Base-by-base conservation (phyloP, 495 filamentous ascomycete species). In the Hypoxylon cercidicola region DNA sequence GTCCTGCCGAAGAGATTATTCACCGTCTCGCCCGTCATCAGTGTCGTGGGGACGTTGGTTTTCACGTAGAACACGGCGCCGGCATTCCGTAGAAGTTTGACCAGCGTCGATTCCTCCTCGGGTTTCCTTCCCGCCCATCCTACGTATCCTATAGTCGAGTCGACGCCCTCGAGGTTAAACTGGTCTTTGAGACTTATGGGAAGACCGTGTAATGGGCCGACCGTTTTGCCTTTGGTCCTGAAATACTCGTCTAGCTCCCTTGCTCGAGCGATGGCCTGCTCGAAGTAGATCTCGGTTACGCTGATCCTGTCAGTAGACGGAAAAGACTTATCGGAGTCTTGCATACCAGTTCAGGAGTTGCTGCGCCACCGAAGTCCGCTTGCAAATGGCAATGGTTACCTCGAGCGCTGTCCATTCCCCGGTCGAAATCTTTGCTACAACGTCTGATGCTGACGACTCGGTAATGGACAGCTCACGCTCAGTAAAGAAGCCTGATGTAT, bases 1-100 rank as follows among this genome's bases (percentile, higher is more conserved):
- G 82, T 85, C 4, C 85, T 79, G 4, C 87, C 86, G 61, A 88
- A 87, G 40, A 90, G 71, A 64, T 88, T 87, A 70, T 88, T 89
- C 34, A 81, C 70, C 0, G 80, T 70, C 41, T 83, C 9, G 79
- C 79, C 16, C 58, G 66, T 60, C 81, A 64, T 79, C 59, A 86
- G 72, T 15, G 78, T 81, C 44, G 86, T 84, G 9, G 88, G 86
- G 11, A 88, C 72, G 50, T 85, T 89, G 18, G 88, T 89, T 68
- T 89, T 90, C 66, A 82, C 79, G 64, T 88, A 84, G 37, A 89
- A 72, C 4, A 90, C 77, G 0, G 86, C 81, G 18, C 81, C 81
- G 6, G 67, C 59, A 12, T 64, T 48, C 19, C 75, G 63, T 4
- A 83, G 61, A 6, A 83, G 72, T 28, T 76, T 67, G 1, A 81